Base-by-base conservation (phyloP, 1,139 yeast genomes). In the Sugiyamaella xylanicola region DNA sequence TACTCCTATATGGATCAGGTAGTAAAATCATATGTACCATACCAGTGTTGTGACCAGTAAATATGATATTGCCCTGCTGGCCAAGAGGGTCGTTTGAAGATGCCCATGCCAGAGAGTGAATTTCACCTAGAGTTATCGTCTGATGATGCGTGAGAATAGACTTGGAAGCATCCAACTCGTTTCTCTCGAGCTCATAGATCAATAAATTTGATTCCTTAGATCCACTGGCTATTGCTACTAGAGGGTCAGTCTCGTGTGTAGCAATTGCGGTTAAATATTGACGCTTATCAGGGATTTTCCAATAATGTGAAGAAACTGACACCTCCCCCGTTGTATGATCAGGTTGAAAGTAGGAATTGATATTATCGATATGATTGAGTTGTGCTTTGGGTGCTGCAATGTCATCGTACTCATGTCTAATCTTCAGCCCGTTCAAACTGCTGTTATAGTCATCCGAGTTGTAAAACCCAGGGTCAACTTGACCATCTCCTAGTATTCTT, bases 1-100 rank as follows among this genome's bases (percentile, higher is more conserved):
- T 75, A 15, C 73, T 75, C 27, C 69, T 66, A 54, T 69, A 62
- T n/a, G 79, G 69, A 54, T 78, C 81, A 1, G 95, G 95, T n/a
- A 87, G 73, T 15, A 85, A 75, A 2, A 86, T 80, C 56, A 88
- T 71, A 68, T 88, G 87, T 0, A 84, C 86, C 59, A 81, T 75
- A 0, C 96, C 95, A 54, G 81, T 78, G 56, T 76, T 79, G 67
- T 87, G 91, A 4, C 95, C 95, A 0, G 92, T 79, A 15, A 86
- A 76, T 49, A 88, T 64, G 8, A 75, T 71, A 56, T 74, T 73
- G 7, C 74, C 72, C 51, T 66, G 64, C 17, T 66, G 60, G 29
- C 75, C 74, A 15, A 70, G 63, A 2, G 67, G 67, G 37, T 66
- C 72, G 13, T 63, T 58, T 36, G 75, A 74, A 2, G 76, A 69